These are phyloP conservation scores for Kurtzmaniella cleridarum DNA, from an alignment of 805 yeast species.

Conservation along the genomic window DNA sequence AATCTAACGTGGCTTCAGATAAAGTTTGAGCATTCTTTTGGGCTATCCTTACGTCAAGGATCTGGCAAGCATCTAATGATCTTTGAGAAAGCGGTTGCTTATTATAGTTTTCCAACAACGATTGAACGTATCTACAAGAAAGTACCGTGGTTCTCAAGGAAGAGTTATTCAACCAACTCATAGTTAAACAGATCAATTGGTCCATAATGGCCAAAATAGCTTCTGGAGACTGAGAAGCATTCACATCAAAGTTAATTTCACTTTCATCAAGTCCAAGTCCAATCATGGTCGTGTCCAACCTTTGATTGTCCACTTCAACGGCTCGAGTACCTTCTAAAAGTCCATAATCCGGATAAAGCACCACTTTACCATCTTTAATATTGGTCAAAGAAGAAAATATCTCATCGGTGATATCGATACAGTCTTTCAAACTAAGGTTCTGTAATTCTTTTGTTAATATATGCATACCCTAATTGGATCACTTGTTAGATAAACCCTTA, in stretches of 20 bases:
- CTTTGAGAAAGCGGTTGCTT: slow-evolving; percentile 9
- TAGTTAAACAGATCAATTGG: slow-evolving; percentile 46
- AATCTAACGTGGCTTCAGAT: slow-evolving; percentile 8
- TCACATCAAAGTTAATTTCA: slow-evolving; percentile 45
- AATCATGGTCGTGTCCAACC: slow-evolving; percentile 76
- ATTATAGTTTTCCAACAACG: slow-evolving; percentile 40
- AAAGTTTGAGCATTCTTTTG: slow-evolving; percentile 2
- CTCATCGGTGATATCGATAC: slow-evolving; percentile 52
- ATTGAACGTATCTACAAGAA: slow-evolving; percentile 69
- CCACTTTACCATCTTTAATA: slow-evolving; percentile 50
- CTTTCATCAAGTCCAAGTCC: slow-evolving; percentile 26
- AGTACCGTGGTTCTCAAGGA: slow-evolving; percentile 73
- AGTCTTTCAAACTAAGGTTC: slow-evolving; percentile 6
- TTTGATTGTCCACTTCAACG: slow-evolving; percentile 64
- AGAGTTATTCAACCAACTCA: slow-evolving; percentile 74
- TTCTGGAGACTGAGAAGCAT: slow-evolving; percentile 27
- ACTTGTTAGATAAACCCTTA: too few relatives aligned
- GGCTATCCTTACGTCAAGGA: slow-evolving; percentile 2
- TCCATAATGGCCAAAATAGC: slow-evolving; percentile 50
- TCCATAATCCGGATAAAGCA: slow-evolving; percentile 54
- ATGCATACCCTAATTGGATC: too few relatives aligned
- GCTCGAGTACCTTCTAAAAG: slow-evolving; percentile 86
- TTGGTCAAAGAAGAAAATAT: slow-evolving; percentile 36
- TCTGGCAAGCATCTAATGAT: slow-evolving; percentile 5
- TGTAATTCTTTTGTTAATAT: too few relatives aligned